These are phyloP conservation scores for Hypomyces rosellus DNA, from an alignment of 2,329 filamentous ascomycete species.

Conservation along the genomic window DNA sequence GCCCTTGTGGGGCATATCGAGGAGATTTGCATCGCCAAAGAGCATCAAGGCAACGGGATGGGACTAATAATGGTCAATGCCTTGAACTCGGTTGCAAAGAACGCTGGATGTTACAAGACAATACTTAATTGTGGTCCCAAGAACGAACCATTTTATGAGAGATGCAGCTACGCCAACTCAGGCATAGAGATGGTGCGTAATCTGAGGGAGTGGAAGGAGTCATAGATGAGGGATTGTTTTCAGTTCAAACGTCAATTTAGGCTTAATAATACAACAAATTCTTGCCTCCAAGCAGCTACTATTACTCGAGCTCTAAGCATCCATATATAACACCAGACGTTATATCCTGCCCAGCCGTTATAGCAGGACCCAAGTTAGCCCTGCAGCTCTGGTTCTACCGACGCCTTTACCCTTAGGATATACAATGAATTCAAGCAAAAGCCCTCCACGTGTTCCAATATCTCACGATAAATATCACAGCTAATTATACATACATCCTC, in stretches of 20 bases:
- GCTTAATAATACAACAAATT: too few species aligned
- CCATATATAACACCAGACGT: too few species aligned
- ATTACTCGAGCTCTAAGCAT: too few species aligned
- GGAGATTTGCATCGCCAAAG: conserved; percentile 73
- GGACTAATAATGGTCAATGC: conserved; percentile 72
- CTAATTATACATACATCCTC: background rate
- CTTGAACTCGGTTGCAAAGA: conserved; percentile 64
- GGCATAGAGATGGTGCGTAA: conserved; percentile 17
- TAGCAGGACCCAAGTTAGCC: too few species aligned
- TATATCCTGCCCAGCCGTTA: too few species aligned
- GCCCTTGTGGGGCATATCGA: conserved; percentile 73
- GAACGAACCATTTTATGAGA: conserved; percentile 70
- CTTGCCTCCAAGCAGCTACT: too few species aligned
- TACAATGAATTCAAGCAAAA: too few species aligned
- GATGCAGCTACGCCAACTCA: conserved; percentile 18
- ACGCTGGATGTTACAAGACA: conserved; percentile 73
- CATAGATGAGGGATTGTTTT: background rate
- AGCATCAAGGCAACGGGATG: conserved; percentile 76
- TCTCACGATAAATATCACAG: too few species aligned
- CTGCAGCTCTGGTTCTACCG: too few species aligned
- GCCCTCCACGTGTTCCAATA: too few species aligned
- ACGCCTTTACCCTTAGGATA: too few species aligned
- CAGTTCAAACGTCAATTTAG: too few species aligned
- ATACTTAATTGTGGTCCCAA: conserved; percentile 74
- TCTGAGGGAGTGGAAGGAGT: conserved; percentile 1